phyloP scores from a whole-genome alignment of 2,329 filamentous ascomycete species.

The Penicillium sp. region DNA sequence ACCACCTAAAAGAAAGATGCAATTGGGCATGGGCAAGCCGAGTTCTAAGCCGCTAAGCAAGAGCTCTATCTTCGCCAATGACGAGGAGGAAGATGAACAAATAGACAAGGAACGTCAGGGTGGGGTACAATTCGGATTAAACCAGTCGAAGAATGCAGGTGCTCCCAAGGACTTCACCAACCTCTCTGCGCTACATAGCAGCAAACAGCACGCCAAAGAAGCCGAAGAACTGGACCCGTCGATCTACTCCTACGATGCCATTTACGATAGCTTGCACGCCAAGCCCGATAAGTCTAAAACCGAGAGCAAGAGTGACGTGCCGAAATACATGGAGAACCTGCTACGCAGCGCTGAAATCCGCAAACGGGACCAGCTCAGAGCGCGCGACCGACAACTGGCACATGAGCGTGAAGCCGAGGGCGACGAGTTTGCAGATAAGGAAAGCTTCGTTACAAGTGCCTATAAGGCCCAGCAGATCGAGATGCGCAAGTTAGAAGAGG shows the following conservation, averaged over 20 bases:
- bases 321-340: slow-evolving; percentile 63
- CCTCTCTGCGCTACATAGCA: slow-evolving; percentile 48
- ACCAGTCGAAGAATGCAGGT: slow-evolving; percentile 17
- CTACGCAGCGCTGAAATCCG: slow-evolving; percentile 61
- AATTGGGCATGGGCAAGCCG: slow-evolving; percentile 28
- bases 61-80: slow-evolving; percentile 38
- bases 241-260: slow-evolving; percentile 52
- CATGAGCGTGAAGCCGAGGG: slow-evolving; percentile 64
- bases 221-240: slow-evolving; percentile 47
- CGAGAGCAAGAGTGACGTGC: slow-evolving; percentile 31
- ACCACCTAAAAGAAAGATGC: slow-evolving; percentile 37
- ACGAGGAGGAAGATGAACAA: slow-evolving; percentile 33
- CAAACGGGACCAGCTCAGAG: slow-evolving; percentile 63
- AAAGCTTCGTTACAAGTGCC: slow-evolving; percentile 65
- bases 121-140: slow-evolving; percentile 25
- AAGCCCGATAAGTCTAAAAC: slow-evolving; percentile 32
- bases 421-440: slow-evolving; percentile 66
- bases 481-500: slow-evolving; percentile 56
- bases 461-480: slow-evolving; percentile 67
- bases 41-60: slow-evolving; percentile 35
- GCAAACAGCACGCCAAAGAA: slow-evolving; percentile 44
- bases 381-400: slow-evolving; percentile 60
- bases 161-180: slow-evolving; percentile 41
- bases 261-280: slow-evolving; percentile 50
- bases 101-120: slow-evolving; percentile 16